These are phyloP conservation scores for Wallemia ichthyophaga DNA, from an alignment of 1,284 basidiomycete species.

Conservation along the genomic window DNA sequence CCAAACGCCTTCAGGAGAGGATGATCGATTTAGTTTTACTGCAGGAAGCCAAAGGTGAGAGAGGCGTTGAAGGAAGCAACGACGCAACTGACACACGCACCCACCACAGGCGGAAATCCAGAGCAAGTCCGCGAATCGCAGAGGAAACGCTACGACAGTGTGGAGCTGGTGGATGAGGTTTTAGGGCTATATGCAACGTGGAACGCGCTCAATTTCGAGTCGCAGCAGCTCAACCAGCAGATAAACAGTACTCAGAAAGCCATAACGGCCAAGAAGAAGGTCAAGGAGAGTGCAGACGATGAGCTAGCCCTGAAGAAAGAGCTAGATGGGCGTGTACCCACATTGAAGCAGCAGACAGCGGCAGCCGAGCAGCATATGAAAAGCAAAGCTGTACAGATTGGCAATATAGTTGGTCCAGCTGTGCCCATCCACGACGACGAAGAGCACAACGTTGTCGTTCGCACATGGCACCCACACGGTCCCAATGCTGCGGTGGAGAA, in stretches of 20 bases:
- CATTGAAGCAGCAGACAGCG: slow-evolving; percentile 38
- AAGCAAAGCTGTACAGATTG: slow-evolving; percentile 46
- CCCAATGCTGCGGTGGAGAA: slow-evolving; percentile 28
- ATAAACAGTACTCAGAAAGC: slow-evolving; percentile 77
- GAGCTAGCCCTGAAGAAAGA: slow-evolving; percentile 48
- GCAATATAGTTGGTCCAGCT: slow-evolving; percentile 69
- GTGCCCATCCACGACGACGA: slow-evolving; percentile 69
- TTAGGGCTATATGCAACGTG: slow-evolving; percentile 38
- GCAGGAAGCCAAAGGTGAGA: neutral
- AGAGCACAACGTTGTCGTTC: slow-evolving; percentile 62
- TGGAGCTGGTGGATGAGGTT: slow-evolving; percentile 77
- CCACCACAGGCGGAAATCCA: slow-evolving; percentile 52
- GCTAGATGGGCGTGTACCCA: slow-evolving; percentile 46
- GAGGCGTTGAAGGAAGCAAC: neutral
- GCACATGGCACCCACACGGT: slow-evolving; percentile 63
- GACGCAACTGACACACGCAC: neutral
- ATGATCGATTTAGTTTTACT: neutral
- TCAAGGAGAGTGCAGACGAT: slow-evolving; percentile 68
- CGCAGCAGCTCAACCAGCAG: slow-evolving; percentile 44
- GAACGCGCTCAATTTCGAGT: slow-evolving; percentile 49
- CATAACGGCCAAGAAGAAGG: slow-evolving; percentile 42
- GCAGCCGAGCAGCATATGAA: slow-evolving; percentile 53
- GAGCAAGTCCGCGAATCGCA: slow-evolving; percentile 75
- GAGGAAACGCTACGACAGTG: slow-evolving; percentile 57
- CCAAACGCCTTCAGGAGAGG: neutral